Conservation (phyloP, 2,329 filamentous ascomycete genomes). For the Claviceps sp. region DNA sequence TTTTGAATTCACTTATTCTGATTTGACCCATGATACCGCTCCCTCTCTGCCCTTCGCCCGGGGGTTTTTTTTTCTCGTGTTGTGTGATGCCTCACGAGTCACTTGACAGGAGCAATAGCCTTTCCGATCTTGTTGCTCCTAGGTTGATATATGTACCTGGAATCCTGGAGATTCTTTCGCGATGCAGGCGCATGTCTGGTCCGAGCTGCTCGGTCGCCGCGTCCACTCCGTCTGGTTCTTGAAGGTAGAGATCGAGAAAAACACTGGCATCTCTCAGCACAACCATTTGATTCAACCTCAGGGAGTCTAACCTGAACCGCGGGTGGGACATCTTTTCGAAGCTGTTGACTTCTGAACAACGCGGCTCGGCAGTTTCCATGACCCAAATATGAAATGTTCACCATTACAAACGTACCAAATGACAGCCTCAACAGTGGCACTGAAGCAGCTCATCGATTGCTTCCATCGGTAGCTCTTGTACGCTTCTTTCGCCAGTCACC, state of each 20-base stretch:
- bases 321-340: neutral
- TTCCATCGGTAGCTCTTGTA: neutral
- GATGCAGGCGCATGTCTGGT: neutral
- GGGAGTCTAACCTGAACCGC: neutral
- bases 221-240: neutral
- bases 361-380: neutral
- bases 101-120: neutral
- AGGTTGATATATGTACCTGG: neutral
- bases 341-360: neutral
- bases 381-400: neutral
- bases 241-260: neutral
- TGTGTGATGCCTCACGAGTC: neutral
- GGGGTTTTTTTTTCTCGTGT: neutral
- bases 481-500: constrained; percentile 5
- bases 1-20: too few relatives aligned
- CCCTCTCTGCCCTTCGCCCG: neutral
- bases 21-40: too few relatives aligned
- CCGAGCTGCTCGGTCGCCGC: neutral
- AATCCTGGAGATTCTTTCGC: neutral
- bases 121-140: neutral
- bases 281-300: neutral
- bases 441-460: neutral
- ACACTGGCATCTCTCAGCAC: neutral
- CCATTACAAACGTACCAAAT: neutral
- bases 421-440: neutral